These are phyloP conservation scores for Quercus agrifolia DNA, from an alignment of 306 rosid genomes.

Conservation along the genomic window DNA sequence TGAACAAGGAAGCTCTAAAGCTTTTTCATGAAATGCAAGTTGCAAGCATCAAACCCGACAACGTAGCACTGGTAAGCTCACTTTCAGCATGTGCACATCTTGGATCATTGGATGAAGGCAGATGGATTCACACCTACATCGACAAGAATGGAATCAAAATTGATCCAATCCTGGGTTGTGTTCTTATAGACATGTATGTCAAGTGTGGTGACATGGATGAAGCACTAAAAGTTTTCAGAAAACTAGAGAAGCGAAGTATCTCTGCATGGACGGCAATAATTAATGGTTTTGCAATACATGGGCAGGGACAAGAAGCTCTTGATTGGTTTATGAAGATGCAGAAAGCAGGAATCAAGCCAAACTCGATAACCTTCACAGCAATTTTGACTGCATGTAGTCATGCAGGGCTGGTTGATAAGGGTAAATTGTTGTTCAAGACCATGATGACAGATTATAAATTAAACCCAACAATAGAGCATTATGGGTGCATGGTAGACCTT, in stretches of 20 bases:
- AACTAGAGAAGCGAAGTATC: conserved; percentile 41
- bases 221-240: conserved; percentile 31
- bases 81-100: conserved; percentile 60
- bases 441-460: conserved; percentile 30
- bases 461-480: conserved; percentile 50
- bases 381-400: conserved; percentile 56
- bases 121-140: conserved; percentile 45
- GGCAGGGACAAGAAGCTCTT: conserved; percentile 52
- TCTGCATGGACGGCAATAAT: conserved; percentile 53
- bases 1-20: conserved; percentile 38
- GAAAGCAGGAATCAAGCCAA: conserved; percentile 45
- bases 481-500: conserved; percentile 64
- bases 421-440: conserved; percentile 41
- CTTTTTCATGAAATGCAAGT: conserved; percentile 42
- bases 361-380: conserved; percentile 46
- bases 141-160: conserved; percentile 31
- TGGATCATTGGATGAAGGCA: conserved; percentile 52
- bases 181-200: conserved; percentile 47
- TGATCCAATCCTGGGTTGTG: conserved; percentile 49
- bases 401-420: conserved; percentile 51
- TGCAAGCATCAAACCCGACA: conserved; percentile 45
- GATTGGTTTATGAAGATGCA: conserved; percentile 46
- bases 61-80: conserved; percentile 29
- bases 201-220: conserved; percentile 59
- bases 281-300: conserved; percentile 50